Evolutionary conservation across 257 asterid genomes (phyloP).

Genomic region (Ocimum tenuiflorum): DNA sequence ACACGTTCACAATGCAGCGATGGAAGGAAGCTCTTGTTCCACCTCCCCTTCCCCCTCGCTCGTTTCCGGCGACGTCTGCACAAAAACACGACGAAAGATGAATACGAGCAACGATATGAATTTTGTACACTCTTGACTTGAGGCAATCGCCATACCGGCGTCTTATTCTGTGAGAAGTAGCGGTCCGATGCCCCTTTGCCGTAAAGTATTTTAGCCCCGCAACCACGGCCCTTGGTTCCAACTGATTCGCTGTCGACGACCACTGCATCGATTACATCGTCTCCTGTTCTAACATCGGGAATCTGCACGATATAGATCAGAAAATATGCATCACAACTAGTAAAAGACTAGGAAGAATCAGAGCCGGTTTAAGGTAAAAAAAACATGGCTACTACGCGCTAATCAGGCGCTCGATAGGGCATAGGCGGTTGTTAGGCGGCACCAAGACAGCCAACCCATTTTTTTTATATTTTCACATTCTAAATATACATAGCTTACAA

Average conservation of each 20-base stretch:
- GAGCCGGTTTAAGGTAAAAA: neutral
- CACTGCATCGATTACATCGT: slow-evolving; percentile 76
- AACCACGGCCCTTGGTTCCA: slow-evolving; percentile 41
- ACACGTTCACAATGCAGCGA: slow-evolving; percentile 75
- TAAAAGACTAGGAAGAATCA: neutral
- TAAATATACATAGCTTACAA: too few relatives aligned
- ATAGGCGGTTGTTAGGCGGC: too few relatives aligned
- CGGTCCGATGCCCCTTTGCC: slow-evolving; percentile 69
- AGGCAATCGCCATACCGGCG: slow-evolving; percentile 55
- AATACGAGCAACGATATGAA: neutral
- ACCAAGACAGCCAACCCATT: too few relatives aligned
- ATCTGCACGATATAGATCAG: slow-evolving; percentile 41
- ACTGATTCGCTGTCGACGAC: slow-evolving; percentile 71
- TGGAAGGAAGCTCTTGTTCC: slow-evolving; percentile 89
- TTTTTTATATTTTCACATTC: too few relatives aligned
- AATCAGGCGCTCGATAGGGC: too few relatives aligned
- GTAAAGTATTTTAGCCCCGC: slow-evolving; percentile 77
- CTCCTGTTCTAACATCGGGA: slow-evolving; percentile 84
- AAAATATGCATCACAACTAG: neutral
- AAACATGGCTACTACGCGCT: too few relatives aligned
- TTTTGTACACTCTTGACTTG: neutral
- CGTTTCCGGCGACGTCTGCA: slow-evolving; percentile 52
- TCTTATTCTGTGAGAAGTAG: slow-evolving; percentile 45
- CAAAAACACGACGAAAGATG: neutral
- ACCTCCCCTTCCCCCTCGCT: slow-evolving; percentile 68